Base-by-base conservation (phyloP, 805 yeast genomes). In the Pichia pseudocactophila region DNA sequence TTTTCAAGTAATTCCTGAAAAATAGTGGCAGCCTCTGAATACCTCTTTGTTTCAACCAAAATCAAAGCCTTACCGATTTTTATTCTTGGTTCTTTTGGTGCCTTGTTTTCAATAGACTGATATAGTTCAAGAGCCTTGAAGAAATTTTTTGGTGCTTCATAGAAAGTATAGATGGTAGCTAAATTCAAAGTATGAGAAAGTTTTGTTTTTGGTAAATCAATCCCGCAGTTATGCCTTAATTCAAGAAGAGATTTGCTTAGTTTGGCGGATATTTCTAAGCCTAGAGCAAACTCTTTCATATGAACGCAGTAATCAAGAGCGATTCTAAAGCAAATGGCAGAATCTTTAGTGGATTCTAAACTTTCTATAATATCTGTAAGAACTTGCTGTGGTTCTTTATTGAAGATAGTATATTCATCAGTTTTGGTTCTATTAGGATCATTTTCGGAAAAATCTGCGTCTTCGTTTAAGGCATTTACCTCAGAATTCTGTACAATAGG, bases 121-220 rank as follows among this genome's bases (percentile, higher is more conserved):
- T 82, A 92, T 13, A 88, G 59, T 38, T 75, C 76, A 25, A 82
- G 56, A 0, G 98, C 97, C 20, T 80, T 69, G 2, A 74, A 68
- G 54, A 76, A 86, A 61, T 90, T 84, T 59, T 87, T 87, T 10
- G 97, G 98, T 0, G 97, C 83, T 58, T 90, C 96, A 54, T 80
- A 74, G 55, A 85, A 82, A 0, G 95, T 84, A 55, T 88, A 85
- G 1, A 82, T 71, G 0, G 79, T 73, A 0, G 92, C 97, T 42
- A 85, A 66, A 19, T 75, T 68, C 30, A 87, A 70, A 8, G 82
- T 66, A 18, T 85, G 62, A 40, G 78, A 82, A 40, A 69, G 70
- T 49, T 70, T 75, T 1, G 88, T 69, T 47, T 76, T 63, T 1
- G 58, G 56, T 32, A 85, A 65, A 9, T 60, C 55, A 7, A 71